Evolutionary conservation across 345 rosid species (phyloP), one percentile per base, ranked within the genome.

Genomic region (Orychophragmus violaceus): DNA sequence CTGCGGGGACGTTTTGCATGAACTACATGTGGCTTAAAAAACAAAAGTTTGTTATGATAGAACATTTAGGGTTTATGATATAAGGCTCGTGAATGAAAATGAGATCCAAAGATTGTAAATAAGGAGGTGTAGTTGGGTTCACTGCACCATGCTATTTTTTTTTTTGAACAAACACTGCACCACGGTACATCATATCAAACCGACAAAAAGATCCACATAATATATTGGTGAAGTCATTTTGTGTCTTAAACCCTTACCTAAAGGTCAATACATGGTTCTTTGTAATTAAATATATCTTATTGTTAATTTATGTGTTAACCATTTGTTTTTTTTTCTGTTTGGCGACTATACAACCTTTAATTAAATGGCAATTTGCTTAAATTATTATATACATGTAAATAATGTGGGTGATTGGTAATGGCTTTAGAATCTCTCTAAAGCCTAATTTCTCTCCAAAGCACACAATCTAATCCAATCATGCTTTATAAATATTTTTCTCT

Each of bases 221-320:
- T 30, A 14, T 55, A 62, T 35, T 24, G 49, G 59, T 55, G 59
- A 23, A 24, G 65, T 63, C 70, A 45, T 29, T 56, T 18, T 37
- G 51, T 63, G 76, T 37, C 76, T 12, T 55, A 48, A 55, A 5
- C 64, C 64, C 50, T 56, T 46, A 27, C 59, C 76, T 56, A 72
- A 64, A 72, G 71, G 71, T 36, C 66, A 64, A 36, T 41, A 19
- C 41, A 19, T 27, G 18, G 2, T 71, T 25, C 16, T 71, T 25
- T 45, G 24, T 39, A 13, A 48, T 50, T 59, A 17, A 35, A 27
- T 22, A 53, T 6, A 32, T 27, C 6, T n/a, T 19, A 28, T 41
- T 22, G 33, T 46, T 39, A 22, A 28, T 37, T 22, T 60, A 3
- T 37, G 29, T 60, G 18, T 42, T 49, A 52, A 39, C 35, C 35